phyloP scores from a whole-genome alignment of 2,329 filamentous ascomycete genomes.

The Pyrenochaeta sp. region DNA sequence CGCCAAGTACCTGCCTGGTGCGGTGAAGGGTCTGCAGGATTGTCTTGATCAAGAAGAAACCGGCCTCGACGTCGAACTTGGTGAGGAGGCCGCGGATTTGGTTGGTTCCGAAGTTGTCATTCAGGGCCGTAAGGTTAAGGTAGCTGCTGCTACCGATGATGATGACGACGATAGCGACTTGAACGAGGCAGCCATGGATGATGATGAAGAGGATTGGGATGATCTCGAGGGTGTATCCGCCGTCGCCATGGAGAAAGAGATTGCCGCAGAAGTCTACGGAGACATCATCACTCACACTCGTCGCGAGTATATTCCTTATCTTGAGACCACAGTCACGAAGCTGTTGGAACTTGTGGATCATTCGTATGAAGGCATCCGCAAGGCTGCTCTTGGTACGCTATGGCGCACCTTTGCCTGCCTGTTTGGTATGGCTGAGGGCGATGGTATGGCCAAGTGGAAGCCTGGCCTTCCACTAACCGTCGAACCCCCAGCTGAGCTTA shows the following conservation, averaged over 20 bases:
- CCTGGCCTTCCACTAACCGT: constrained; percentile 85
- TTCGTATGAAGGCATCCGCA: constrained; percentile 90
- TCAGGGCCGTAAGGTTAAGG: constrained; percentile 85
- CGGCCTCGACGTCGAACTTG: constrained; percentile 78
- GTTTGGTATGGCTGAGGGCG: constrained; percentile 85
- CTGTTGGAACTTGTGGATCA: constrained; percentile 85
- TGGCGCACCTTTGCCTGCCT: constrained; percentile 94
- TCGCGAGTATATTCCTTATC: constrained; percentile 80
- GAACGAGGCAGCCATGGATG: constrained; percentile 62
- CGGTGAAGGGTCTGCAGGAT: constrained; percentile 81
- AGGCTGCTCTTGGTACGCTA: constrained; percentile 87
- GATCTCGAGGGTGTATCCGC: constrained; percentile 86
- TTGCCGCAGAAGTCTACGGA: constrained; percentile 92
- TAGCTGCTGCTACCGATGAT: constrained; percentile 67
- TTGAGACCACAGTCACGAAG: constrained; percentile 86
- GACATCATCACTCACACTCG: constrained; percentile 91
- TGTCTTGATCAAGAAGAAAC: constrained; percentile 90
- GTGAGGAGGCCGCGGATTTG: constrained; percentile 76
- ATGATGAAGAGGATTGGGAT: constrained; percentile 84
- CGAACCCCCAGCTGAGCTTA: constrained; percentile 78
- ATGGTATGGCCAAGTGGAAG: constrained; percentile 82
- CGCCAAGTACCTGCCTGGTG: constrained; percentile 77
- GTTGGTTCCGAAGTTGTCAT: constrained; percentile 79
- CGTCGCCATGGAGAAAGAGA: constrained; percentile 94
- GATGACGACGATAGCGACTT: constrained; percentile 68